A percentile compares a stretch with the other conserved stretches of the same genome.
These are phyloP conservation scores for Moricandia arvensis DNA, from an alignment of 345 rosid species.

Conservation along the genomic window DNA sequence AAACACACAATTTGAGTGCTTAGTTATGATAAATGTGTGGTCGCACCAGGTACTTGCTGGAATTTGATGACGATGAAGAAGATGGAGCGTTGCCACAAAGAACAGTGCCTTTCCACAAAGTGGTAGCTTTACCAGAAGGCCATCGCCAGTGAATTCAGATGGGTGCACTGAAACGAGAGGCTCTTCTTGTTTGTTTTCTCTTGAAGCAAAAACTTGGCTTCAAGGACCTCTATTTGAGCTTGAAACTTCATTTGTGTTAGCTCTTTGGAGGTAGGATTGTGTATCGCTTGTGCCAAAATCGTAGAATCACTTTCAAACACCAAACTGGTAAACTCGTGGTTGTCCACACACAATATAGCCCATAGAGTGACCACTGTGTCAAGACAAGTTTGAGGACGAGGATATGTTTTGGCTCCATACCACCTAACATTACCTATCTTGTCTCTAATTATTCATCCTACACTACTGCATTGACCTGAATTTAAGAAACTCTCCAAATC, in stretches of 20 bases:
- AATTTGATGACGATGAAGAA: constrained; percentile 96
- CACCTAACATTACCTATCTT: not conserved
- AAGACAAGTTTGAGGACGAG: not conserved
- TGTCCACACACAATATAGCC: not conserved
- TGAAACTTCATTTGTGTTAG: not conserved
- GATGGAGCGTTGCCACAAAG: constrained; percentile 91
- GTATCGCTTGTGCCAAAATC: no score
- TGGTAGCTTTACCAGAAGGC: constrained; percentile 81
- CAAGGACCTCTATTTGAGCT: no score
- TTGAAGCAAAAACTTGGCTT: no score
- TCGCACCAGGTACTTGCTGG: constrained; percentile 66
- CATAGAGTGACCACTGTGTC: not conserved
- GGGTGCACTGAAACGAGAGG: not conserved
- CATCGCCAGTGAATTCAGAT: constrained; percentile 61
- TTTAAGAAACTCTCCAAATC: no score
- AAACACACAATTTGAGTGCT: not conserved
- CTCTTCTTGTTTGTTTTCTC: constrained; percentile 1
- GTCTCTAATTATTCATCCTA: not conserved
- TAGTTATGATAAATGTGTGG: constrained; percentile 6
- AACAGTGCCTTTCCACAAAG: constrained; percentile 72
- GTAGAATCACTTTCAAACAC: no score
- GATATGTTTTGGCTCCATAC: not conserved
- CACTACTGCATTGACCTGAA: no score
- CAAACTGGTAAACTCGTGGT: not conserved
- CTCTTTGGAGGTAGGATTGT: no score